Evolutionary conservation across 805 yeast genomes (phyloP).

Genomic region (Nakazawaea wickerhamii): DNA sequence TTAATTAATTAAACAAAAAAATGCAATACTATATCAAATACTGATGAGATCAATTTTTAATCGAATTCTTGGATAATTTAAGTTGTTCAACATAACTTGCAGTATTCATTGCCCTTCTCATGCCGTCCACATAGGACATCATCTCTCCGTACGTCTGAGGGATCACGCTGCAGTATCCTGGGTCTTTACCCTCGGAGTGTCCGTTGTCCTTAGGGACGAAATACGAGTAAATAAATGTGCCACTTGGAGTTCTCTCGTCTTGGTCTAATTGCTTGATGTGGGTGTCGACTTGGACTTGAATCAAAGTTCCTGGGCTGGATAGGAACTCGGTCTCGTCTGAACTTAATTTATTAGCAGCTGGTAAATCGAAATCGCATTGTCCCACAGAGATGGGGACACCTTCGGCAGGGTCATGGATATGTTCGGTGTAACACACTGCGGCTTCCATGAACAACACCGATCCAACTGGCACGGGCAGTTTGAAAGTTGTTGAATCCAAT

Average conservation of each 20-base stretch:
- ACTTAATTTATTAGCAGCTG: constrained; percentile 52
- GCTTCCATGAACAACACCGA: constrained; percentile 81
- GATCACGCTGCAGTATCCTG: constrained; percentile 69
- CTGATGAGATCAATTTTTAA: too few species aligned
- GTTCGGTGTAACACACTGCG: constrained; percentile 81
- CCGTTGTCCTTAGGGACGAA: constrained; percentile 61
- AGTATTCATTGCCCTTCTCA: constrained; percentile 84
- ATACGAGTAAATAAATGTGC: constrained; percentile 84
- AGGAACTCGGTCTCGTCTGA: constrained; percentile 52
- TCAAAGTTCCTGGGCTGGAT: constrained; percentile 75
- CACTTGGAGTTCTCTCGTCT: constrained; percentile 62
- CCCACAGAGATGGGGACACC: constrained; percentile 19
- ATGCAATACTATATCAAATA: background rate
- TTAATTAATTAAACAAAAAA: background rate
- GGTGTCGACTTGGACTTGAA: constrained; percentile 88
- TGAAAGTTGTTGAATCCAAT: constrained; percentile 85
- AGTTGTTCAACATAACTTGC: constrained; percentile 55
- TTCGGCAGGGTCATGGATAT: constrained; percentile 41
- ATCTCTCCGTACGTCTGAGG: constrained; percentile 88
- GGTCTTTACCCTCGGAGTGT: constrained; percentile 27
- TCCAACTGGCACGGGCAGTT: constrained; percentile 95
- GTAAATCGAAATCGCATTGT: constrained; percentile 37
- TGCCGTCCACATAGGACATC: constrained; percentile 87
- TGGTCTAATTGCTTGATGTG: constrained; percentile 64
- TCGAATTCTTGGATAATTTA: constrained; percentile 22